Base-by-base conservation (phyloP, 2,329 filamentous ascomycete species). In the Arthrobotrys entomopaga region DNA sequence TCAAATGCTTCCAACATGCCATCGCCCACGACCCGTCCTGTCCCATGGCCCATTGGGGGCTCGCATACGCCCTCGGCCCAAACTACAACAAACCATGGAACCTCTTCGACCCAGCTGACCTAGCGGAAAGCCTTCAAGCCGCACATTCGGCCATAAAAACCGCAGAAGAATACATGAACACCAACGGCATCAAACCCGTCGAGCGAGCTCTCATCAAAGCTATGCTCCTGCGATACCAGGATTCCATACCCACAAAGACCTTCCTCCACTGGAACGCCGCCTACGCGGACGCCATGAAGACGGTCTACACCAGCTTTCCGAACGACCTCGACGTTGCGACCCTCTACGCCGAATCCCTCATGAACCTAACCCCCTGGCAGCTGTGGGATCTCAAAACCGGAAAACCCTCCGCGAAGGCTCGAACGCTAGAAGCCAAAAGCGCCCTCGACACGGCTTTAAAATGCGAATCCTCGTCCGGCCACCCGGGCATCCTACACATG, bases 1-100 rank as follows among this genome's bases (percentile, higher is more conserved):
- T 84, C 3, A 82, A 81, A 46, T 91, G 89, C 81, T 91, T 91
- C 77, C 82, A 88, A 77, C 82, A 82, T 7, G 88, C 87, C n/a
- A 84, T 87, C 34, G 79, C 80, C 0, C 79, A 82, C 53, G 89
- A 91, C 74, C 75, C 81, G 0, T 76, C 80, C 1, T 90, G 87
- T 67, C 84, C 85, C 29, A 87, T 91, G 83, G 88, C 87, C 2
- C 86, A 89, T 78, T 91, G 89, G 89, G 89, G 89, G 0, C 81
- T 90, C 3, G 88, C 91, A 0, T 93, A 90, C 79, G 84, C 88
- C 0, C 82, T 91, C 0, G 91, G 91, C 0, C 91, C 91, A 2
- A 93, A 94, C 79, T 89, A 88, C 80, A 81, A 74, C 92, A 93
- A 78, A 88, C 90, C 0, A 93, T 91, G 91, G 85, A 87, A 26